Base-by-base conservation (phyloP, 176 grass and related monocot species). In the Zea luxurians region DNA sequence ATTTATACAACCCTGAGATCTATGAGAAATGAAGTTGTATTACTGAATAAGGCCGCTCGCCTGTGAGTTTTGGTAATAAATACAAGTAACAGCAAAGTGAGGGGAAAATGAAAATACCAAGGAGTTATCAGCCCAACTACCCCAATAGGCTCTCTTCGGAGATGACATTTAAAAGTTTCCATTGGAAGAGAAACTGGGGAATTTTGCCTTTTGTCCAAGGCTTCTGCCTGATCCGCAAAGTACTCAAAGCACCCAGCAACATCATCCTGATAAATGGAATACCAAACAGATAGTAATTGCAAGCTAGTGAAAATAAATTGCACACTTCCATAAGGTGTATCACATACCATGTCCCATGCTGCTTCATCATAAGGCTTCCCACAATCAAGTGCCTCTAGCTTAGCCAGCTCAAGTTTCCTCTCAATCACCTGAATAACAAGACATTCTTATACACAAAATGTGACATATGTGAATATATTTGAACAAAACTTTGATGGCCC, bases 321-420 rank as follows among this genome's bases (percentile, higher is more conserved):
- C 45, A 60, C 2, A 64, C 4, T 79, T 58, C 47, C 18, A 76
- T 21, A 66, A 71, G 34, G 37, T 66, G 68, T 37, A 12, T 74
- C 57, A 15, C 21, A 49, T 93, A 93, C 96, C 80, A 99, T 95
- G 74, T 99, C 92, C 96, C 96, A 99, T 79, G 86, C 86, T 40
- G 96, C 84, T 99, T 99, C 96, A 76, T 95, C 96, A 43, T 89
- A 70, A 95, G 96, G 96, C 84, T 99, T 99, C 73, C 96, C 96
- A 74, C 88, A 91, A 68, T 95, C 92, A 78, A 99, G 85, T 45
- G 86, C 45, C 78, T 95, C 96, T 71, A 99, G 73, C 84, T 84
- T 95, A 78, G 96, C 86, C 21, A 99, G 65, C 36, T 95, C 92
- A 70, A 90, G 43, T 82, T 99, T 99, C 86, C 78, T 87, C 83